Evolutionary conservation across 805 yeast species (phyloP), one percentile per base, ranked within the genome.

Genomic region (Candida xiaguanensis): DNA sequence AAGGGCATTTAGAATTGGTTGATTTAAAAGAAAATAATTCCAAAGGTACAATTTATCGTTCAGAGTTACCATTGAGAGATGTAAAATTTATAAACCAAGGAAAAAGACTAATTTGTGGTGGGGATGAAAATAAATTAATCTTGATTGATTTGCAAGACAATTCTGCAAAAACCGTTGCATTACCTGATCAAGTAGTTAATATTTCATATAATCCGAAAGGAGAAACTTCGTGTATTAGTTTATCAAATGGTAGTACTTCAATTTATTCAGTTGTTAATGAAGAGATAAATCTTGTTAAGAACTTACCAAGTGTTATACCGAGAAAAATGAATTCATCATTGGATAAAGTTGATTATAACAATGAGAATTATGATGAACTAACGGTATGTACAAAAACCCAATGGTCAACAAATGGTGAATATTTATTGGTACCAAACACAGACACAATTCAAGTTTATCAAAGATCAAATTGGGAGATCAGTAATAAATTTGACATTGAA

Each of bases 321-420:
- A 51, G 57, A 30, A 71, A 66, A 33, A 49, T 58, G 8, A 40
- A 53, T 38, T 55, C 61, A 8, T 61, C 68, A 4, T 51, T 56
- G 36, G 67, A 59, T 23, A 51, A 48, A 14, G 53, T 69, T 31
- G 70, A 70, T 30, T 72, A 49, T 45, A 56, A 49, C 11, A 66
- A 56, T 8, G 80, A 74, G 32, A 69, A 70, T 34, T 55, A 59
- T 3, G 73, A 67, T 3, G 72, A 65, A 50, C 59, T 75, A 31
- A 54, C 75, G 1, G 61, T 80, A 18, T 37, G 40, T 32, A 71
- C 85, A 0, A 73, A 72, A 30, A 71, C 79, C 2, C 75, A 74
- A 26, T 88, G 95, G 95, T 76, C 79, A 41, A 76, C 83, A 2
- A 68, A 73, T 38, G 95, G 95, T 13, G 75, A 75, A 38, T 57